phyloP scores from a whole-genome alignment of 2,329 filamentous ascomycete genomes.

The Colletotrichum musicola region DNA sequence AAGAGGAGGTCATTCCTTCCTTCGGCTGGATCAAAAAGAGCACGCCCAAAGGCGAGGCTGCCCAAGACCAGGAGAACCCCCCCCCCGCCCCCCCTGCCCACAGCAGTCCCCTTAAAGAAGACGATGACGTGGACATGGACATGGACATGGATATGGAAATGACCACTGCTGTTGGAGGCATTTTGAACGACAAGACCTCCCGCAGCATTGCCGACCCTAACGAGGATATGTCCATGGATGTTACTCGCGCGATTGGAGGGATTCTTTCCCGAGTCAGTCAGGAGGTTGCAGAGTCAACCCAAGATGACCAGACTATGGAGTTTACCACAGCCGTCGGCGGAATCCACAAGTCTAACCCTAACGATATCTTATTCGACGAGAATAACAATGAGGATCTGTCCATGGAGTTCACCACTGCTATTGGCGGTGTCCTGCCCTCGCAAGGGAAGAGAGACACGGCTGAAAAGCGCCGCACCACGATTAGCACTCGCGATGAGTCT shows the following conservation, averaged over 20 bases:
- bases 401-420: conserved; percentile 80
- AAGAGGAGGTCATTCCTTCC: conserved; percentile 79
- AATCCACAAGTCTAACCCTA: conserved; percentile 61
- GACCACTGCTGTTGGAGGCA: conserved; percentile 68
- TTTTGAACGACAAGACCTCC: conserved; percentile 54
- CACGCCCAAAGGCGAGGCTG: conserved; percentile 47
- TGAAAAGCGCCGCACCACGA: conserved; percentile 45
- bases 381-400: conserved; percentile 77
- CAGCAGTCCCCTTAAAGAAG: conserved; percentile 19
- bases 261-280: conserved; percentile 69
- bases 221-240: conserved; percentile 92
- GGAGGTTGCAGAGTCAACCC: conserved; percentile 4
- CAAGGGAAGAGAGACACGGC: conserved; percentile 39
- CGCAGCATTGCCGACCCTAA: conserved; percentile 60
- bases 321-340: conserved; percentile 83
- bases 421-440: conserved; percentile 65
- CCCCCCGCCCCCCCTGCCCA: conserved; percentile 30
- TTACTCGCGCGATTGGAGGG: conserved; percentile 84
- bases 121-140: conserved; percentile 63
- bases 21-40: conserved; percentile 80
- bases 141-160: conserved; percentile 69
- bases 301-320: conserved; percentile 82
- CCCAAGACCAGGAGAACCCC: conserved; percentile 61
- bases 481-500: conserved; percentile 47
- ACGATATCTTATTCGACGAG: conserved; percentile 46